These are phyloP conservation scores for Verticillium nubilum DNA, from an alignment of 2,329 filamentous ascomycete genomes.

Conservation along the genomic window DNA sequence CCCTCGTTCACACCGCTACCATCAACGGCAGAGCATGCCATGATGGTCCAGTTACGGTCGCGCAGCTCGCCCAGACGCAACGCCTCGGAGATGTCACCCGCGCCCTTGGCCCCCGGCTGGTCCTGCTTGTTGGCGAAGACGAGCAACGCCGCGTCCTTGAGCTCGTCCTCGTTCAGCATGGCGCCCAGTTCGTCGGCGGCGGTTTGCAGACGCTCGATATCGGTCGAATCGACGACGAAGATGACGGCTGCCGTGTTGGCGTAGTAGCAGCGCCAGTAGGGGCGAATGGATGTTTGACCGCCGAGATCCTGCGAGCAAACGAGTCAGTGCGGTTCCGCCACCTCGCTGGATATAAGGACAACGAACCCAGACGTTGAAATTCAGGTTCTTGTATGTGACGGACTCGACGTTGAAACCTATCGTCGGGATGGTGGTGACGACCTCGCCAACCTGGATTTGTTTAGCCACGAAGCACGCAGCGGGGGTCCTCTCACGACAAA, in stretches of 20 bases:
- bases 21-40: constrained; percentile 94
- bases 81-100: constrained; percentile 93
- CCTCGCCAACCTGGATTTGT: constrained; percentile 79
- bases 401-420: constrained; percentile 99
- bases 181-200: constrained; percentile 87
- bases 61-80: constrained; percentile 84
- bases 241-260: constrained; percentile 97
- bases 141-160: constrained; percentile 84
- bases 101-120: constrained; percentile 92
- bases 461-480: constrained; percentile 4
- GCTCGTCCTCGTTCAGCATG: constrained; percentile 96
- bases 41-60: constrained; percentile 98
- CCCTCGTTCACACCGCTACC: constrained; percentile 92
- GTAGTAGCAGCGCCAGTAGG: constrained; percentile 99
- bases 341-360: neutral
- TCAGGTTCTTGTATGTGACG: constrained; percentile 95
- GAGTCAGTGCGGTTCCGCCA: neutral
- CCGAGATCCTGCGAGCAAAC: constrained; percentile 68
- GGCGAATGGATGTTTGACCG: constrained; percentile 96
- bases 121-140: constrained; percentile 99
- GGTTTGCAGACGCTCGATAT: constrained; percentile 90
- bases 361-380: constrained; percentile 96
- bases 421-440: constrained; percentile 97
- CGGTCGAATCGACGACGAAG: constrained; percentile 97
- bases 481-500: constrained; percentile 25